phyloP scores from a whole-genome alignment of 495 filamentous ascomycete species.

The Rhypophila decipiens region DNA sequence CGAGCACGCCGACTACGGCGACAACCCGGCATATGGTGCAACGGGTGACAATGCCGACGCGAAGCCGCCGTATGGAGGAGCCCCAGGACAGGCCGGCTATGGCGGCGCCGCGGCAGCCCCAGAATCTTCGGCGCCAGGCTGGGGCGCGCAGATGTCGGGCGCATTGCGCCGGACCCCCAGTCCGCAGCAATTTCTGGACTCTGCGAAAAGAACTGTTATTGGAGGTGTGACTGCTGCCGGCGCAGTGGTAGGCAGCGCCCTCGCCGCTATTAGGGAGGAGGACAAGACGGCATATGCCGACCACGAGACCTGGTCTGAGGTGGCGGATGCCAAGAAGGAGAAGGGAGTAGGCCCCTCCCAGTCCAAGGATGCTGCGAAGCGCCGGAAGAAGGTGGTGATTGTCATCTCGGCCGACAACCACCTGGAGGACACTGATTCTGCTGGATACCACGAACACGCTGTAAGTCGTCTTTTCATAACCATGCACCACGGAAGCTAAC shows the following conservation, averaged over 20 bases:
- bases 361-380: conserved; percentile 30
- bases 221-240: conserved; percentile 82
- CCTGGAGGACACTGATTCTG: conserved; percentile 53
- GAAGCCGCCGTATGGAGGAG: conserved; percentile 32
- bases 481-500: conserved; percentile 10
- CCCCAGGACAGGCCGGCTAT: conserved; percentile 31
- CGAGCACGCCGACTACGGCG: conserved; percentile 43
- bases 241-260: conserved; percentile 65
- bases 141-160: conserved; percentile 73
- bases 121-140: conserved; percentile 48
- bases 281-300: conserved; percentile 74
- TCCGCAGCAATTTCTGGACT: conserved; percentile 81
- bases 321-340: conserved; percentile 51
- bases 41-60: conserved; percentile 31
- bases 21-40: conserved; percentile 48
- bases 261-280: conserved; percentile 80
- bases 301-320: conserved; percentile 79
- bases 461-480: conserved; percentile 45
- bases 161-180: conserved; percentile 82
- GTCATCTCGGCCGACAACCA: conserved; percentile 72
- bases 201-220: conserved; percentile 65
- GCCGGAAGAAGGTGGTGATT: conserved; percentile 72
- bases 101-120: conserved; percentile 27
- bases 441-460: conserved; percentile 65
- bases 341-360: conserved; percentile 18